Conservation (phyloP, 148 eudicot species). For the Dysphania ambrosioides region DNA sequence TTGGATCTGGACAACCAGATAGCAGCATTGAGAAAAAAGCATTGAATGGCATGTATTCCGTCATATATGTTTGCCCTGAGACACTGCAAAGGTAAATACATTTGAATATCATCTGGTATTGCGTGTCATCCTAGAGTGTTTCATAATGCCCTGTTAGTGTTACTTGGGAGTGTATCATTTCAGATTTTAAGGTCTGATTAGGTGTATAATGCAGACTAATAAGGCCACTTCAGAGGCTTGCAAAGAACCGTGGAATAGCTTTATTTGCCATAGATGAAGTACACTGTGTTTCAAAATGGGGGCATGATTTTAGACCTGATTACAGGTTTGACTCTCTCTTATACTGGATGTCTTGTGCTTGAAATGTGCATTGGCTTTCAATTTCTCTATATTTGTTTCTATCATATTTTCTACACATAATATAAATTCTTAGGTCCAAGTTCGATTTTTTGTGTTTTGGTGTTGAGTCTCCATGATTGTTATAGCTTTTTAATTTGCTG, state of each 20-base stretch:
- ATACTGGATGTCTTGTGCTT: neutral
- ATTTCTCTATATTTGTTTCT: neutral
- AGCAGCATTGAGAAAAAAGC: slow-evolving; percentile 74
- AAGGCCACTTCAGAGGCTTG: slow-evolving; percentile 76
- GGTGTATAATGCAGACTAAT: slow-evolving; percentile 49
- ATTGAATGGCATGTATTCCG: slow-evolving; percentile 69
- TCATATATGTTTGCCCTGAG: slow-evolving; percentile 90
- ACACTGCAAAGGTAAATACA: slow-evolving; percentile 63
- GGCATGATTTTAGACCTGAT: slow-evolving; percentile 97
- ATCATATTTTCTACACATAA: neutral
- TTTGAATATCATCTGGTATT: neutral
- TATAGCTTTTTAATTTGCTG: neutral
- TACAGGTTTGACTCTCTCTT: slow-evolving; percentile 56
- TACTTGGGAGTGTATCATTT: neutral
- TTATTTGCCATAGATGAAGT: slow-evolving; percentile 93
- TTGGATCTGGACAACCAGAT: slow-evolving; percentile 93
- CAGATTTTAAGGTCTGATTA: slow-evolving; percentile 9
- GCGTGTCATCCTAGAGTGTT: neutral
- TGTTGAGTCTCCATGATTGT: neutral
- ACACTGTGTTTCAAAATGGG: slow-evolving; percentile 97
- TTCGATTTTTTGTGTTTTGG: neutral
- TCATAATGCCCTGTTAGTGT: neutral
- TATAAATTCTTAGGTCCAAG: neutral
- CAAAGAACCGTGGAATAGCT: slow-evolving; percentile 79
- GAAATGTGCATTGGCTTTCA: neutral